Percentiles rank a stretch among this genome's conserved stretches.
Evolutionary conservation across 768 basidiomycete species (phyloP).

Genomic region (Lentinula detonsa): DNA sequence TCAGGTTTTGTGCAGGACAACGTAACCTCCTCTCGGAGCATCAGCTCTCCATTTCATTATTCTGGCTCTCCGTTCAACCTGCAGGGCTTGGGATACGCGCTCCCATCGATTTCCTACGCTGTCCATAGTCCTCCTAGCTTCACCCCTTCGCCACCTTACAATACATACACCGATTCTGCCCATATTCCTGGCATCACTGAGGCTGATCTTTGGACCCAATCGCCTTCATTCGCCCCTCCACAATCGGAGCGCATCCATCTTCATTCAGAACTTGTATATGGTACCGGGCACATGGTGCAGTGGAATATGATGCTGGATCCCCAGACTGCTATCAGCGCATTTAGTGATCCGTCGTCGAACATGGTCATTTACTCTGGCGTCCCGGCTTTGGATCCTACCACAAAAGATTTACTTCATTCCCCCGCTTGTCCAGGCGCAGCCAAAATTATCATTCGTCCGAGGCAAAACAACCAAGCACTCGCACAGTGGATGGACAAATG

Average conservation of each 20-base stretch:
- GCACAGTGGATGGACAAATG: neutral
- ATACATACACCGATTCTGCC: neutral
- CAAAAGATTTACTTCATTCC: neutral
- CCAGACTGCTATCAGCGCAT: neutral
- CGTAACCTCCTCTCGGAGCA: neutral
- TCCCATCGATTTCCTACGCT: conserved; percentile 39
- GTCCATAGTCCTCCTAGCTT: conserved; percentile 9
- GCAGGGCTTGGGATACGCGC: conserved; percentile 10
- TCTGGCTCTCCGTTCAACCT: neutral
- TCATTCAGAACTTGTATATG: neutral
- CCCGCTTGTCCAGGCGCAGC: conserved; percentile 1
- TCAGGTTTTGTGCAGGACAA: neutral
- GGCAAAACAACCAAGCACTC: neutral
- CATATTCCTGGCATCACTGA: neutral
- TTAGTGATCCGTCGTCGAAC: neutral
- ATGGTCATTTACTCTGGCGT: neutral
- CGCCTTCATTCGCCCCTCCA: neutral
- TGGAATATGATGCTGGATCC: conserved; percentile 3
- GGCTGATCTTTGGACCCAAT: neutral
- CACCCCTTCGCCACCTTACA: neutral
- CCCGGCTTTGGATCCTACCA: neutral
- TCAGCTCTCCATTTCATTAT: neutral
- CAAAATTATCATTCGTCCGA: neutral
- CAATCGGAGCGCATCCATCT: neutral
- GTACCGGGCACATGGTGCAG: neutral